Evolutionary conservation across 768 basidiomycete genomes (phyloP), one percentile per base, ranked within the genome.

Genomic region (Cubamyces lactineus): DNA sequence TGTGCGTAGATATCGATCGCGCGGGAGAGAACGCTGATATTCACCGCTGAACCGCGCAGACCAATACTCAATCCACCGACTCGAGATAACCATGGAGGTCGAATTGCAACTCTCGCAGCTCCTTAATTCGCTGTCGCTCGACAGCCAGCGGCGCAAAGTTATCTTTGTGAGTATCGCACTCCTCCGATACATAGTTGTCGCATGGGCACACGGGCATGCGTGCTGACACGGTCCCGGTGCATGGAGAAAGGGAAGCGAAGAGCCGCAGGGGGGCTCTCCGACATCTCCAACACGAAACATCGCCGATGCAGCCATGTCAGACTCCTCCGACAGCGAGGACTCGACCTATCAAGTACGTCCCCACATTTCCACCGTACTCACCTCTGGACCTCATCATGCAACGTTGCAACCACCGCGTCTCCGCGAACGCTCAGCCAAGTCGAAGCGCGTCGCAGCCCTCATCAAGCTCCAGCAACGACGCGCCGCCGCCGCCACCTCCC

Each of bases 171-270:
- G 71, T 62, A 45, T 34, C 43, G 21, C 16, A 42, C 42, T 12
- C 2, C 5, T 38, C 7, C 5, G 12, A 16, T 21, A 13, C 2
- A 23, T 42, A n/a, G 24, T 5, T 9, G 43, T 43, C 23, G 19
- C 7, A 16, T n/a, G 38, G n/a, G 28, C 16, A 24, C 23, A 40
- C 23, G 2, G 16, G 11, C 5, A 17, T 34, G 48, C 5, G 21
- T 34, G 42, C 55, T 69, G 50, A 66, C 63, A 30, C 45, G 15
- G 11, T 15, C 12, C 21, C 46, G 13, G 6, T 52, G 16, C 50
- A 21, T 69, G 63, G 69, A 72, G 70, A 66, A 65, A 70, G 71
- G 66, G 19, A 69, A 68, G 53, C 63, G 64, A 66, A 57, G 65
- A 63, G 34, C 34, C 34, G 34, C 34, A 34, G 64, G 63, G n/a